Base-by-base conservation (phyloP, 306 rosid genomes). In the Pterocarpus macrocarpus region DNA sequence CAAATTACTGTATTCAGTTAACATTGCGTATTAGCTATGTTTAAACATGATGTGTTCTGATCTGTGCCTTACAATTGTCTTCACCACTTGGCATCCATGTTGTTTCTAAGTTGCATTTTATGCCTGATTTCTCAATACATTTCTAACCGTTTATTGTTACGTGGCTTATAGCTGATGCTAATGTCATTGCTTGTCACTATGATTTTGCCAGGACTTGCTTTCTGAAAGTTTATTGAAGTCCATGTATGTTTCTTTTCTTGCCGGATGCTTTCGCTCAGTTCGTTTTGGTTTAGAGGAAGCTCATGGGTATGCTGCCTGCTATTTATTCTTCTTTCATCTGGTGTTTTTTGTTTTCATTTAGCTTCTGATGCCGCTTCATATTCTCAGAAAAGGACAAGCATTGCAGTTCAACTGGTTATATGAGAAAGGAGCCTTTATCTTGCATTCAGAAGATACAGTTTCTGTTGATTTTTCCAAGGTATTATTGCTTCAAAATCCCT, bases 241-340 rank as follows among this genome's bases (percentile, higher is more conserved):
- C 77, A 94, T 95, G 94, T 95, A 93, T 88, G 93, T 88, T 72
- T 91, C 97, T 79, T 95, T 93, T 85, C 99, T 95, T 67, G 97
- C 96, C 28, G 98, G 98, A 87, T 93, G 99, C 87, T 89, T 93
- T 86, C 98, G 98, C 45, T 95, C 98, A 4, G 91, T 91, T 14
- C 97, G 97, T 41, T 95, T 95, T 50, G 99, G 99, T 73, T 90
- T 95, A 78, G 78, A 88, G 79, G 97, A 90, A 86, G 99, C 98
- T 91, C 99, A 95, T 75, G 99, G 99, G 98, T 93, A 78, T 81
- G 89, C 82, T 86, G 82, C 87, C 78, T 45, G 71, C 79, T 83
- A 49, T 84, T 10, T 79, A 15, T 36, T 77, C 3, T 75, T 73
- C 69, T 84, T 64, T 68, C 28, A 33, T 82, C 65, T 44, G 58